These are phyloP conservation scores for Leucosporidium yakuticum DNA, from an alignment of 768 basidiomycete genomes.

Conservation along the genomic window DNA sequence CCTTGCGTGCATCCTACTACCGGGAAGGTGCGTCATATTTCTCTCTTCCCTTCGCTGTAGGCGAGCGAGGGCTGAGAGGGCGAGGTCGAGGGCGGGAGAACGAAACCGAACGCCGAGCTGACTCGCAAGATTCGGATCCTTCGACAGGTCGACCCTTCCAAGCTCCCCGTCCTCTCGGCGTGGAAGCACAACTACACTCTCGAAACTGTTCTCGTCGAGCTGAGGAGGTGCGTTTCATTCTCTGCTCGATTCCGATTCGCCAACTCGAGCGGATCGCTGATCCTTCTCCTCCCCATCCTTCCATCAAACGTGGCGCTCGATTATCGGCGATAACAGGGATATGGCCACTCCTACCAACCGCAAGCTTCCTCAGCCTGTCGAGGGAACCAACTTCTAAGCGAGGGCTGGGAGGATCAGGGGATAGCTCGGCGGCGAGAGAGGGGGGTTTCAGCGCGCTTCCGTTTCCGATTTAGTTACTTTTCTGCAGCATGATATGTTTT, in stretches of 20 bases:
- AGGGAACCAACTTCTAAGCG: constrained; percentile 51
- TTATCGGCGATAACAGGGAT: constrained; percentile 55
- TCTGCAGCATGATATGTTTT: too few species aligned
- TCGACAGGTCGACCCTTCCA: constrained; percentile 59
- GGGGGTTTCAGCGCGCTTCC: too few species aligned
- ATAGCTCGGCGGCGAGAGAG: too few species aligned
- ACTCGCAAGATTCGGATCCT: background rate
- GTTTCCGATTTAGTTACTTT: too few species aligned
- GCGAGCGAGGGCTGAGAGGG: background rate
- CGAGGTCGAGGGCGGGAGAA: background rate
- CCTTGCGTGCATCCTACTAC: constrained; percentile 74
- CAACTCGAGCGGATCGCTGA: background rate
- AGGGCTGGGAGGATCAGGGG: too few species aligned
- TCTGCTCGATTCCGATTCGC: background rate
- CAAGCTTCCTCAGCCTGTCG: constrained; percentile 90
- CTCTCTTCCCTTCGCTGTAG: too few species aligned
- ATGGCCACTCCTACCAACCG: constrained; percentile 89
- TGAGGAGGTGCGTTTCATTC: constrained; percentile 63
- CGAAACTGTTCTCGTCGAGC: constrained; percentile 85
- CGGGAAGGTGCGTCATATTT: constrained; percentile 51
- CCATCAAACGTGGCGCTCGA: background rate
- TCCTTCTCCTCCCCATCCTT: background rate
- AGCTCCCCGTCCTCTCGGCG: constrained; percentile 62
- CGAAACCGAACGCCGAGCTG: background rate
- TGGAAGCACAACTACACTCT: constrained; percentile 76